Percentiles rank a stretch among this genome's conserved stretches.
These are phyloP conservation scores for Carpinus fangiana DNA, from an alignment of 306 rosid genomes.

Conservation along the genomic window DNA sequence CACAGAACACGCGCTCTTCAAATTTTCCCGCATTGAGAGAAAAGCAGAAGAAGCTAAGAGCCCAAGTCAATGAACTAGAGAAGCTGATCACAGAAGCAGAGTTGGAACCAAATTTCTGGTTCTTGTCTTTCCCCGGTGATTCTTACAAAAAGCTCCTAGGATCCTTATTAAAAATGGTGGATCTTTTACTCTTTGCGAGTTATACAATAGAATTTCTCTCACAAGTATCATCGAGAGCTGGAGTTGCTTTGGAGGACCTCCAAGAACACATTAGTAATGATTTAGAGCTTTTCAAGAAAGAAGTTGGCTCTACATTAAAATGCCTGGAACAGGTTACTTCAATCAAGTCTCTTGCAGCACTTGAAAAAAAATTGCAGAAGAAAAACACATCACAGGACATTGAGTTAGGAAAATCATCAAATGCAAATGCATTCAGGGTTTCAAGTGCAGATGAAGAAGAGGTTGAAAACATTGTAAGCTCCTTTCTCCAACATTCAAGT, in stretches of 20 bases:
- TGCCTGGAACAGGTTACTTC: constrained; percentile 35
- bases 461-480: constrained; percentile 35
- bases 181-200: constrained; percentile 34
- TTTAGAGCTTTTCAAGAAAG: constrained; percentile 42
- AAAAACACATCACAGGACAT: constrained; percentile 23
- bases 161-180: constrained; percentile 46
- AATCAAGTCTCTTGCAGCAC: constrained; percentile 30
- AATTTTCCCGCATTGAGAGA: constrained; percentile 33
- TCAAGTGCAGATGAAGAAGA: constrained; percentile 36
- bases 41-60: constrained; percentile 39
- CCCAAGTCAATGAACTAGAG: constrained; percentile 35
- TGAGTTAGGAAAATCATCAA: constrained; percentile 46
- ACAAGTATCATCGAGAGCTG: constrained; percentile 25
- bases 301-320: constrained; percentile 33
- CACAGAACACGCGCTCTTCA: constrained; percentile 26
- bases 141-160: constrained; percentile 48
- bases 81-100: constrained; percentile 55
- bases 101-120: constrained; percentile 78
- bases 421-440: constrained; percentile 22
- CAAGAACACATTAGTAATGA: constrained; percentile 39
- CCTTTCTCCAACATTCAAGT: constrained; percentile 47
- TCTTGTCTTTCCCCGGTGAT: constrained; percentile 49
- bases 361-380: constrained; percentile 35
- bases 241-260: constrained; percentile 21
- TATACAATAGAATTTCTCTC: constrained; percentile 42